Evolutionary conservation across 192 early-diverging fungal species (phyloP), one percentile per base, ranked within the genome.

Genomic region (Coemansia asiatica): DNA sequence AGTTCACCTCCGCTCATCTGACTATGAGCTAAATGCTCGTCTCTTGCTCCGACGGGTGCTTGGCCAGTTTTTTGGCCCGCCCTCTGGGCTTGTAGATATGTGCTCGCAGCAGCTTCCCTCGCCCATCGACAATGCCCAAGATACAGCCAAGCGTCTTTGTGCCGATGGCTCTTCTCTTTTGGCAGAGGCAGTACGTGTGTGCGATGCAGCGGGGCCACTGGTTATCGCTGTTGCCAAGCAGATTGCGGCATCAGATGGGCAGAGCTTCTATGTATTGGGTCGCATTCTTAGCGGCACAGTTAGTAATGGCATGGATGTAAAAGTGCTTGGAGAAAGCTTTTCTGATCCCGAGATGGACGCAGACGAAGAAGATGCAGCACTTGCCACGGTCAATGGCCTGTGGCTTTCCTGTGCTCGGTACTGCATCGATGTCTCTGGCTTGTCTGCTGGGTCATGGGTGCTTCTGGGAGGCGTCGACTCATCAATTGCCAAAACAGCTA

Each of bases 401-500:
- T 90, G 88, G 79, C 66, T 98, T 8, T 94, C 87, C 69, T 90
- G 96, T 73, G 90, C 95, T 15, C 79, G 92, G 69, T 91, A 84
- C 80, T 57, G 64, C 56, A 86, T 99, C 25, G 90, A 90, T 16
- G 91, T 97, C 10, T 85, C 89, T 31, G 82, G 82, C 10, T 86
- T 91, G 0, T 82, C 87, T 12, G 95, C 97, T 0, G 97, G 97
- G 29, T 87, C 84, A 51, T 96, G 92, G 94, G 92, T 96, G 1
- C 81, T 98, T 15, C 71, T 99, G 29, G 86, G 87, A 49, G 97
- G 97, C n/a, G 90, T 99, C 2, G 96, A 97, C 65, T 82, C 82
- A 13, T 89, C 93, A 1, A 98, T 99, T 63, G 85, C 90, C 75
- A 98, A 97, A 74, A 95, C 95, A 0, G 97, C 95, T 3, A 99